Evolutionary conservation across 208 protist species (phyloP).

Genomic region (Herpetomonas tarakana): DNA sequence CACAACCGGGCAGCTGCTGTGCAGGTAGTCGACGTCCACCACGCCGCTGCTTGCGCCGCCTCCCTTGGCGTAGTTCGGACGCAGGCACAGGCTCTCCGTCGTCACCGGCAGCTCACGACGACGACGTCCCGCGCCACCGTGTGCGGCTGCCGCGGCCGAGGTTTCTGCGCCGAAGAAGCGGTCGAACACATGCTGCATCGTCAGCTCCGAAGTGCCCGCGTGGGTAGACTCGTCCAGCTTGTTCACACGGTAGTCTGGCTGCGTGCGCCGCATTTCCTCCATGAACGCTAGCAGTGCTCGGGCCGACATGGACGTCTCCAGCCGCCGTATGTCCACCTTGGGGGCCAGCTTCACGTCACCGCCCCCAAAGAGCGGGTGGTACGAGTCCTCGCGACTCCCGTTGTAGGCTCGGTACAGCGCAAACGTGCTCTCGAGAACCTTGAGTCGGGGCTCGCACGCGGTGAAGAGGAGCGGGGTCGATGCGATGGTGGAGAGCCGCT

Average conservation of each 20-base stretch:
- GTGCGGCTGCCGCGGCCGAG: background rate
- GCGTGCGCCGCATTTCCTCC: constrained; percentile 17
- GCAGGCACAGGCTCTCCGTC: constrained; percentile 51
- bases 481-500: constrained; percentile 34
- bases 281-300: constrained; percentile 42
- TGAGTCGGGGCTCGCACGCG: constrained; percentile 68
- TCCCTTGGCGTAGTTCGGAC: constrained; percentile 32
- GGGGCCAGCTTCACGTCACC: constrained; percentile 40
- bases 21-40: constrained; percentile 1
- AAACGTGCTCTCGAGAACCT: constrained; percentile 69
- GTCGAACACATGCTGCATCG: constrained; percentile 24
- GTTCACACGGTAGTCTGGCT: constrained; percentile 10
- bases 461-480: constrained; percentile 53
- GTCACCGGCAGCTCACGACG: constrained; percentile 23
- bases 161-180: constrained; percentile 23
- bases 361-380: constrained; percentile 39
- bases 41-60: background rate
- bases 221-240: background rate
- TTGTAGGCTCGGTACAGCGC: constrained; percentile 75
- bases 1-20: background rate
- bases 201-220: constrained; percentile 3
- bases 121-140: background rate
- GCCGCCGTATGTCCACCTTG: constrained; percentile 51
- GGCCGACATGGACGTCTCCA: constrained; percentile 56
- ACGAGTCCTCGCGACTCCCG: constrained; percentile 53